Base-by-base conservation (phyloP, 2,329 filamentous ascomycete genomes). In the Septoria petroselini region DNA sequence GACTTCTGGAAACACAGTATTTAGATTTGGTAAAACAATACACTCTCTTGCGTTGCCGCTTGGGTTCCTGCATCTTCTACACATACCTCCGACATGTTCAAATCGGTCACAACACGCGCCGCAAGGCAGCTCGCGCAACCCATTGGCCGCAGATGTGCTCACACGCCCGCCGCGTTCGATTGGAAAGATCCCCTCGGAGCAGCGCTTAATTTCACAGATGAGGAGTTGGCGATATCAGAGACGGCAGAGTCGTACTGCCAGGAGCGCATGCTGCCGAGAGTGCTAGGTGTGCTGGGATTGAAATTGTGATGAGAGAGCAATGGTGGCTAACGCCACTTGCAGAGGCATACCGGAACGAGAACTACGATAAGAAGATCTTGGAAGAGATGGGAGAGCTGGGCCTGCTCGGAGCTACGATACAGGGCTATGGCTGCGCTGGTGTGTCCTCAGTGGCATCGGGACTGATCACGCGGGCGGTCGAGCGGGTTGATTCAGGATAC, bases 201-300 rank as follows among this genome's bases (percentile, higher is more conserved):
- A 77, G 84, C 29, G 83, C 82, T 63, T 85, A 82, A 64, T 73
- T 80, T 90, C 63, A 95, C 90, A 1, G 88, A 95, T 58, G 93
- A 98, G 53, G 93, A 98, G 70, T 68, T 88, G 58, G 89, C 91
- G 11, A 91, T 98, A 59, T 79, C 86, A 34, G 89, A 96, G 63
- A 95, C 89, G 4, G 91, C 91, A 27, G 87, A 95, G 70, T 81
- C 88, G 54, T 98, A 97, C 66, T 97, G 91, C 68, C 91, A 97
- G 70, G 91, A 97, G 68, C 81, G 82, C 53, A 77, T 98, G 73
- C 75, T 87, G 34, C 93, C 93, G 42, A 79, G 91, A 57, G 86
- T 98, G 42, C 77, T 96, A 52, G 85, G 91, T 95, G 77, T 59
- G 55, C 30, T 37, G 53, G 43, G 39, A 33, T 34, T 21, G 15